A percentile compares a stretch with the other conserved stretches of the same genome.
These are phyloP conservation scores for Cyclotella atomus DNA, from an alignment of 108 stramenopile genomes.

Conservation along the genomic window DNA sequence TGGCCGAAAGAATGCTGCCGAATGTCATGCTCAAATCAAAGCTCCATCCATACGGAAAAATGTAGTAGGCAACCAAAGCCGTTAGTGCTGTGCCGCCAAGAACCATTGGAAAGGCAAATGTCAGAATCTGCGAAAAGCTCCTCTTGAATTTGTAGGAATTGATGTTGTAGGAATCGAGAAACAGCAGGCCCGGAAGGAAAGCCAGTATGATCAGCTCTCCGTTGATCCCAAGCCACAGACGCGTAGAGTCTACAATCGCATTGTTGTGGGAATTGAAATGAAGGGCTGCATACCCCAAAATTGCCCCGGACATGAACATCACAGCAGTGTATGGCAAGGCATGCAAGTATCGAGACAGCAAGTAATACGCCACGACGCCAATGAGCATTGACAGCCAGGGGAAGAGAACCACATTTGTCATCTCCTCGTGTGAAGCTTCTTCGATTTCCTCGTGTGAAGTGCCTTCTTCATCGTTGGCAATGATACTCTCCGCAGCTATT, in stretches of 20 bases:
- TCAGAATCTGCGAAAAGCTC: conserved; percentile 59
- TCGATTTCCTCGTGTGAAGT: too few relatives aligned
- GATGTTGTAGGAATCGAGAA: conserved; percentile 74
- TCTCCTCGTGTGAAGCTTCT: too few relatives aligned
- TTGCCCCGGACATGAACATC: conserved; percentile 74
- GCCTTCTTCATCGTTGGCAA: too few relatives aligned
- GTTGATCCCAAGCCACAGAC: conserved; percentile 68
- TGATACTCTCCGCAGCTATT: too few relatives aligned
- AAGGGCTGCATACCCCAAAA: conserved; percentile 56
- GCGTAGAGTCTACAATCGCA: conserved; percentile 48
- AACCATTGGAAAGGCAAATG: conserved; percentile 89
- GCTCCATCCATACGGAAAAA: conserved; percentile 49
- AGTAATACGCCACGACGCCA: conserved; percentile 29
- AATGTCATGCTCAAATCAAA: conserved; percentile 53
- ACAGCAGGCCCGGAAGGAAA: conserved; percentile 92
- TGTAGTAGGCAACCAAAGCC: conserved; percentile 37
- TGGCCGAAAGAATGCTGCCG: conserved; percentile 76
- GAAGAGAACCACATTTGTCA: conserved; percentile 24
- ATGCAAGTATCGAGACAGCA: conserved; percentile 35
- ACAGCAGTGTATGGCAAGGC: conserved; percentile 77
- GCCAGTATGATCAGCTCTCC: conserved; percentile 76
- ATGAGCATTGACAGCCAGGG: conserved; percentile 34
- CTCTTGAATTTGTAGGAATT: conserved; percentile 71
- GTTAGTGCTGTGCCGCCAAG: conserved; percentile 41
- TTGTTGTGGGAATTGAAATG: conserved; percentile 5